Evolutionary conservation across 257 asterid species (phyloP).

Genomic region (Solanum lycopersicoides): DNA sequence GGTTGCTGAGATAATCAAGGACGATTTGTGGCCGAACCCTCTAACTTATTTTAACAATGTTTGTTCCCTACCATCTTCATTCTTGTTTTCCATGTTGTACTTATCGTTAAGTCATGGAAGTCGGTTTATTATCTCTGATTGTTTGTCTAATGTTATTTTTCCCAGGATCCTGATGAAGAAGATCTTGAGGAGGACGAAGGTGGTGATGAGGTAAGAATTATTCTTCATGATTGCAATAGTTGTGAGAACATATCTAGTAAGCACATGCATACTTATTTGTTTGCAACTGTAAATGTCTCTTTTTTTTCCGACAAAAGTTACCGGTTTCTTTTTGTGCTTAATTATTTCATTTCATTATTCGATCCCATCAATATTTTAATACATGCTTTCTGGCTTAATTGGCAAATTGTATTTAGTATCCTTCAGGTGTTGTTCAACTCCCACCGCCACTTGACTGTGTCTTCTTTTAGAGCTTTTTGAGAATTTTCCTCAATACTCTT

Average conservation of each 20-base stretch:
- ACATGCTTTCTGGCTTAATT: neutral
- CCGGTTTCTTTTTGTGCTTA: neutral
- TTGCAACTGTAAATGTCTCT: neutral
- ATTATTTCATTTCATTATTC: neutral
- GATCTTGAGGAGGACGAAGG: conserved; percentile 26
- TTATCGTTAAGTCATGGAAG: neutral
- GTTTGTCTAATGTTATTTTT: neutral
- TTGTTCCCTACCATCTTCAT: neutral
- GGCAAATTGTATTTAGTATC: neutral
- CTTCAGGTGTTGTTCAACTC: neutral
- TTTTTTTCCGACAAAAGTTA: neutral
- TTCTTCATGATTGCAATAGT: neutral
- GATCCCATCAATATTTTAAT: neutral
- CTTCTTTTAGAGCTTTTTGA: neutral
- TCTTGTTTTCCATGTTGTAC: neutral
- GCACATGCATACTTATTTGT: neutral
- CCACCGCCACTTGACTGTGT: neutral
- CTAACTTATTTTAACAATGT: conserved; percentile 52
- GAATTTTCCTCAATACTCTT: neutral
- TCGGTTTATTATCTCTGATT: neutral
- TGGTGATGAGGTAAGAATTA: conserved; percentile 37
- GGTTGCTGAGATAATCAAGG: conserved; percentile 76
- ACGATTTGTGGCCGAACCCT: conserved; percentile 70
- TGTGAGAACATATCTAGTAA: neutral
- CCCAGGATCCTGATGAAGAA: conserved; percentile 55